Evolutionary conservation across 2,329 filamentous ascomycete genomes (phyloP).

Genomic region (Neofusicoccum kwambonambiense): DNA sequence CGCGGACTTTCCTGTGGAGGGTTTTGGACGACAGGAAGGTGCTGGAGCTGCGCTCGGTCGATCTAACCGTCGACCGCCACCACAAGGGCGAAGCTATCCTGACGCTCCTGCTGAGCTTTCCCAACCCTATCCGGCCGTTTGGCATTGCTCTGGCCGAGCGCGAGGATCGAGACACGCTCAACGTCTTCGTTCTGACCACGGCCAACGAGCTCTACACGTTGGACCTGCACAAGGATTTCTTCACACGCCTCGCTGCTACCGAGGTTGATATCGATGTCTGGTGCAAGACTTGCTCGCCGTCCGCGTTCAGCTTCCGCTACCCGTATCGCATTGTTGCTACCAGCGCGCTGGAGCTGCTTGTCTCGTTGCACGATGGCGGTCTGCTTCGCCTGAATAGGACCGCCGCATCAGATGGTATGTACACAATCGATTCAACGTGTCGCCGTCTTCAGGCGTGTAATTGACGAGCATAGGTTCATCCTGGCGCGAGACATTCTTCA

Average conservation of each 20-base stretch:
- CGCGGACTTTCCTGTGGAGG: slow-evolving; percentile 88
- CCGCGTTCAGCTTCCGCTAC: slow-evolving; percentile 72
- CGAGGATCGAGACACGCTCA: slow-evolving; percentile 72
- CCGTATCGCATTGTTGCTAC: slow-evolving; percentile 79
- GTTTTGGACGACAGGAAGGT: slow-evolving; percentile 76
- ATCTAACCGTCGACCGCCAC: slow-evolving; percentile 65
- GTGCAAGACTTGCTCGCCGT: slow-evolving; percentile 71
- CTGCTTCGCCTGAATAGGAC: slow-evolving; percentile 60
- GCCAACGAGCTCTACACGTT: slow-evolving; percentile 81
- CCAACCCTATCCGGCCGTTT: slow-evolving; percentile 67
- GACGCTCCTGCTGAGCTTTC: slow-evolving; percentile 75
- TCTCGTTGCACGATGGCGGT: slow-evolving; percentile 78
- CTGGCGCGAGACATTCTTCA: slow-evolving; percentile 74
- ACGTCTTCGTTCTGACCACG: slow-evolving; percentile 75
- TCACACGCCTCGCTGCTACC: slow-evolving; percentile 66
- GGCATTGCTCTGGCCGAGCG: slow-evolving; percentile 83
- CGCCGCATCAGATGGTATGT: slow-evolving; percentile 27
- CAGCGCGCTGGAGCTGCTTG: slow-evolving; percentile 69
- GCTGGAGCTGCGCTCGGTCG: slow-evolving; percentile 79
- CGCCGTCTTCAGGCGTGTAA: slow-evolving; percentile 42
- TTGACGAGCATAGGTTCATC: slow-evolving; percentile 35
- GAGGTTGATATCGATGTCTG: slow-evolving; percentile 74
- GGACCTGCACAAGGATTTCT: slow-evolving; percentile 78
- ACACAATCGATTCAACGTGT: not conserved
- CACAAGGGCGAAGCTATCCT: slow-evolving; percentile 67